phyloP scores from a whole-genome alignment of 441 rosid genomes.

The Populus tomentosa region DNA sequence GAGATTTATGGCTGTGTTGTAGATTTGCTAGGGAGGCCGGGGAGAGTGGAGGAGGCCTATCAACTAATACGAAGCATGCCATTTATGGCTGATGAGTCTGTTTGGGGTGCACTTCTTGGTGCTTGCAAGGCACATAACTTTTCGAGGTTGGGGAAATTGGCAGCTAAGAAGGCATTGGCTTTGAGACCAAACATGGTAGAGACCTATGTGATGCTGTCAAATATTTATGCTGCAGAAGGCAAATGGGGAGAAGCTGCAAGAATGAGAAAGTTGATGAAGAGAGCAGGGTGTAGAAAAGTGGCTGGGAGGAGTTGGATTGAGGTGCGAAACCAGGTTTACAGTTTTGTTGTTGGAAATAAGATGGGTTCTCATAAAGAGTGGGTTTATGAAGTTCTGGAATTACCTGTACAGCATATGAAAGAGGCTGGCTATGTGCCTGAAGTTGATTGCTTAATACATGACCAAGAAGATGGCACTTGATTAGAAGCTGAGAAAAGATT shows the following conservation, averaged over 20 bases:
- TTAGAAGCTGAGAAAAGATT: conserved; percentile 2
- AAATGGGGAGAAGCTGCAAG: conserved; percentile 69
- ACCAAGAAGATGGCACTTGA: conserved; percentile 35
- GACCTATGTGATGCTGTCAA: conserved; percentile 67
- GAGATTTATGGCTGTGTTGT: conserved; percentile 80
- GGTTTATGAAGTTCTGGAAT: conserved; percentile 43
- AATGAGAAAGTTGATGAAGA: conserved; percentile 60
- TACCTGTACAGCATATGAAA: conserved; percentile 48
- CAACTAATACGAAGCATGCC: conserved; percentile 66
- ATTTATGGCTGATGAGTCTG: conserved; percentile 64
- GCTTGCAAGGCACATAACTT: conserved; percentile 69
- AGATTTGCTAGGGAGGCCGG: conserved; percentile 88
- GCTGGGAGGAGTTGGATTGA: conserved; percentile 86
- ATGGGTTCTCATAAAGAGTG: conserved; percentile 31
- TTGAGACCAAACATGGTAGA: conserved; percentile 58
- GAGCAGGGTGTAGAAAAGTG: conserved; percentile 63
- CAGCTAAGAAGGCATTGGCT: conserved; percentile 56
- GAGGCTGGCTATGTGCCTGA: conserved; percentile 53
- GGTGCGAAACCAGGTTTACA: conserved; percentile 47
- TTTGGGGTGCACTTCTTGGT: conserved; percentile 81
- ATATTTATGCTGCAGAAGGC: conserved; percentile 75
- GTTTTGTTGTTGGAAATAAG: conserved; percentile 59
- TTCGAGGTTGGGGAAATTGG: conserved; percentile 52
- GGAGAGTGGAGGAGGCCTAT: conserved; percentile 79
- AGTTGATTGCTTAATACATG: conserved; percentile 38